Evolutionary conservation across 164 flowering plant genomes (phyloP), one percentile per base, ranked within the genome.

Genomic region (Protea cynaroides): DNA sequence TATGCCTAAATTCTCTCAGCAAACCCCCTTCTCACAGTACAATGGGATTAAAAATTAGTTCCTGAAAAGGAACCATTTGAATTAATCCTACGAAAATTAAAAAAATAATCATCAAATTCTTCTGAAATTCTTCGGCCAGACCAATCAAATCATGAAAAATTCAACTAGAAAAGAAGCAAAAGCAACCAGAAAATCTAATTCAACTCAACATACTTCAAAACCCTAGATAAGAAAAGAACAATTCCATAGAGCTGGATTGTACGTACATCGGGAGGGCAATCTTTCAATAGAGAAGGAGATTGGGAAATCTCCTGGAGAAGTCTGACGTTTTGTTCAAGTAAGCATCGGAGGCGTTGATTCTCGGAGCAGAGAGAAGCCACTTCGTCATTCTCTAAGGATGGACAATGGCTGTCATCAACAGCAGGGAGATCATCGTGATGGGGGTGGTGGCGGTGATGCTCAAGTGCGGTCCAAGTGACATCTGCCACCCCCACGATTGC

Each of bases 191-290:
- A 29, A 2, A 2, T 29, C 34, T 29, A 29, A 29, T 29, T 29
- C 34, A 29, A 29, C 5, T 2, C 2, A 29, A 40, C 8, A 40
- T 40, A 40, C 4, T 40, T 40, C 46, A 40, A 40, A 40, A 12
- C 10, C 46, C 46, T 40, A 40, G 14, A 6, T 46, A 2, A 57
- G 23, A 18, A 19, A 4, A 25, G 21, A 11, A 7, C 0, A 14
- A 1, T 7, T 50, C 34, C 24, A 58, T 21, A 4, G 17, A 2
- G 24, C 11, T 3, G 34, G 34, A 18, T 2, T 23, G 15, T 13
- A 47, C 76, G 19, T 79, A 93, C 97, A 75, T 90, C 95, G 49
- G 88, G 81, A 59, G 97, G 98, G 75, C 87, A 87, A 72, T 89
- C 89, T 7, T 72, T 62, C 25, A 73, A 24, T 0, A 83, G 44